These are phyloP conservation scores for Ganoderma multipileum DNA, from an alignment of 1,284 basidiomycete species.

Conservation along the genomic window DNA sequence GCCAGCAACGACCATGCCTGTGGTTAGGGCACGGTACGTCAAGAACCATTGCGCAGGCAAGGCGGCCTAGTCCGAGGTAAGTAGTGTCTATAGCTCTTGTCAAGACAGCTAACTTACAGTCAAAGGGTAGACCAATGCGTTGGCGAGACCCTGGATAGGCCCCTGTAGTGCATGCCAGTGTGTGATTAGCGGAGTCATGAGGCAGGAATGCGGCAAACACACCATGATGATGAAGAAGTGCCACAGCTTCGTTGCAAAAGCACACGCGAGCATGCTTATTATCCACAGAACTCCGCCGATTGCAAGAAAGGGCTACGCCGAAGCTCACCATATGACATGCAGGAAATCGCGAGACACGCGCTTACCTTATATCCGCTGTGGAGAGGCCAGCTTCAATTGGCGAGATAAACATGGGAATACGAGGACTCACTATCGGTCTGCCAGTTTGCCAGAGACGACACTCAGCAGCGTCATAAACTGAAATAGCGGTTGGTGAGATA, in stretches of 20 bases:
- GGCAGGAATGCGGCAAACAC: not conserved
- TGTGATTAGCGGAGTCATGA: not conserved
- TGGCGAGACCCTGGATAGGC: slow-evolving; percentile 27
- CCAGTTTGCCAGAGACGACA: slow-evolving; percentile 31
- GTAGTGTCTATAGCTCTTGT: too few relatives aligned
- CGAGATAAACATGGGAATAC: not conserved
- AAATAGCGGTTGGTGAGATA: not conserved
- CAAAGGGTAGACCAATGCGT: slow-evolving; percentile 27
- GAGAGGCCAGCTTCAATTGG: slow-evolving; percentile 7
- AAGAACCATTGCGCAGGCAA: slow-evolving; percentile 34
- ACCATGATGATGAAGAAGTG: slow-evolving; percentile 33
- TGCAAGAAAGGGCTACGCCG: slow-evolving; percentile 29
- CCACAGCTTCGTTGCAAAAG: slow-evolving; percentile 31
- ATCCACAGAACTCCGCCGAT: slow-evolving; percentile 29
- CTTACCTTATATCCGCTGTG: slow-evolving; percentile 28
- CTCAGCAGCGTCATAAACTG: slow-evolving; percentile 32
- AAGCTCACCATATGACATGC: slow-evolving; percentile 6
- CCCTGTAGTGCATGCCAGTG: slow-evolving; percentile 19
- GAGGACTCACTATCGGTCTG: slow-evolving; percentile 33
- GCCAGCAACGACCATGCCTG: slow-evolving; percentile 32
- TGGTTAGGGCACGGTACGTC: slow-evolving; percentile 27
- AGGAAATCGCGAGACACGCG: not conserved
- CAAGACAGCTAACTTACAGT: slow-evolving; percentile 18
- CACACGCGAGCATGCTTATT: slow-evolving; percentile 27
- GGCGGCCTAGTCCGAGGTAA: slow-evolving; percentile 22